A percentile compares a stretch with the other conserved stretches of the same genome.
These are phyloP conservation scores for Aspergillus awamori DNA, from an alignment of 2,329 filamentous ascomycete genomes.

Conservation along the genomic window DNA sequence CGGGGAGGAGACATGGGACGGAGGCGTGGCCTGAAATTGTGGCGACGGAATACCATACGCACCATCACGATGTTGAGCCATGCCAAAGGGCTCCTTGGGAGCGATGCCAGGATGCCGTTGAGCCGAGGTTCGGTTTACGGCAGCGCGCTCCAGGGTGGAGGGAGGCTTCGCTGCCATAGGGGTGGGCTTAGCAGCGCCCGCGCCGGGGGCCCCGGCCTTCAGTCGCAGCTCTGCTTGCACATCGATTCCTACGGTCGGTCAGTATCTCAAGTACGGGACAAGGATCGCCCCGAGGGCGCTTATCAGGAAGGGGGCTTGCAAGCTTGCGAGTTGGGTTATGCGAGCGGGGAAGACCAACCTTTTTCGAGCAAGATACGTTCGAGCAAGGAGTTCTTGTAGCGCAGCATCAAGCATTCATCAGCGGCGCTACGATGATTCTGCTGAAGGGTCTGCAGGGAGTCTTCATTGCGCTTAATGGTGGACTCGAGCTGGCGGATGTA, in stretches of 20 bases:
- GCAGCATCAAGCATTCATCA: constrained; percentile 96
- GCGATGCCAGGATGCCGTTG: constrained; percentile 73
- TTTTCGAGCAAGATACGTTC: constrained; percentile 96
- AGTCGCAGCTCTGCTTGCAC: constrained; percentile 93
- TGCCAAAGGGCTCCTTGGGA: constrained; percentile 59
- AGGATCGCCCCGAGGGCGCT: neutral
- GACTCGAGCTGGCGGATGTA: constrained; percentile 99
- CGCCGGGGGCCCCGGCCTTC: constrained; percentile 84
- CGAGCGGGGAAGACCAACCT: constrained; percentile 55
- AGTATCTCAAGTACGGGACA: neutral
- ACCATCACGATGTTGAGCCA: constrained; percentile 54
- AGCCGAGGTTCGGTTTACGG: constrained; percentile 75
- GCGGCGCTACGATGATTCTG: constrained; percentile 91
- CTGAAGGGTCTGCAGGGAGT: constrained; percentile 87
- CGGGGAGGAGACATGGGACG: constrained; percentile 75
- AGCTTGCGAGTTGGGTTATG: neutral
- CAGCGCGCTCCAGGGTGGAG: constrained; percentile 76
- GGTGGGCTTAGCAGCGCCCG: constrained; percentile 65
- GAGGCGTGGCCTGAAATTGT: constrained; percentile 77
- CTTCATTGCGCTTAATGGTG: constrained; percentile 95
- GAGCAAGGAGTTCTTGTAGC: constrained; percentile 96
- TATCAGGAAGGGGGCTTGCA: neutral
- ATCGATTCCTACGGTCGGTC: constrained; percentile 72
- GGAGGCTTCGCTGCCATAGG: constrained; percentile 71
- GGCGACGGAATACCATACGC: constrained; percentile 59